Evolutionary conservation across 176 grass and related monocot genomes (phyloP), one percentile per base, ranked within the genome.

Genomic region (Panicum miliaceum): DNA sequence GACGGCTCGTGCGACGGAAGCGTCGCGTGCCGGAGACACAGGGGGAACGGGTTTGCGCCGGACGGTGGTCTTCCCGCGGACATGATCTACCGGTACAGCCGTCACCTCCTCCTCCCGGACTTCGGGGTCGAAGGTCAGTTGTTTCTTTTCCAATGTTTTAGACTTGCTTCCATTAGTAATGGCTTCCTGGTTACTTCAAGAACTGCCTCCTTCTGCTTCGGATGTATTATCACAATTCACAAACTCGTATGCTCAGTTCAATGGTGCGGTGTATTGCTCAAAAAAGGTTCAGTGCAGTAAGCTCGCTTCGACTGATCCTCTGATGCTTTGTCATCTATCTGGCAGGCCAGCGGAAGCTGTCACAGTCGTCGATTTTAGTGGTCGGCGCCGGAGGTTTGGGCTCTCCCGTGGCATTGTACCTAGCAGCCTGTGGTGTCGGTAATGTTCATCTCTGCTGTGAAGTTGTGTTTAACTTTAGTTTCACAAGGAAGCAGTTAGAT

Each of bases 341-440:
- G 8, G 64, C 68, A 95, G 96, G 89, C 34, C 93, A 98, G 78
- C 41, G 67, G 52, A 95, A 89, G 79, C 83, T 98, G 62, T 98
- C 89, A 7, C 81, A 48, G 52, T 90, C 96, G 8, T 95, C 90
- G 32, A 84, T 98, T 84, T 85, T 98, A 84, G 92, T 98, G 65
- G 90, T 98, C 47, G 96, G 93, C 35, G 96, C 96, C 20, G 96
- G 93, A 85, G 96, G 96, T 15, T 64, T 98, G 45, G 96, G 96
- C 38, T 98, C 96, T 52, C 93, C 96, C 16, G 87, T 92, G 32
- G 91, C 93, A 73, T 36, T 98, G 85, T 95, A 93, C 82, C 89
- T 98, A 37, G 91, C 89, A 51, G 84, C 96, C 26, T 95, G 89
- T 77, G 96, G 96, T 67, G 96, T 95, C 71, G 96, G 96, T 98